These are phyloP conservation scores for Peniophora sp. DNA, from an alignment of 1,284 basidiomycete species.

Conservation along the genomic window DNA sequence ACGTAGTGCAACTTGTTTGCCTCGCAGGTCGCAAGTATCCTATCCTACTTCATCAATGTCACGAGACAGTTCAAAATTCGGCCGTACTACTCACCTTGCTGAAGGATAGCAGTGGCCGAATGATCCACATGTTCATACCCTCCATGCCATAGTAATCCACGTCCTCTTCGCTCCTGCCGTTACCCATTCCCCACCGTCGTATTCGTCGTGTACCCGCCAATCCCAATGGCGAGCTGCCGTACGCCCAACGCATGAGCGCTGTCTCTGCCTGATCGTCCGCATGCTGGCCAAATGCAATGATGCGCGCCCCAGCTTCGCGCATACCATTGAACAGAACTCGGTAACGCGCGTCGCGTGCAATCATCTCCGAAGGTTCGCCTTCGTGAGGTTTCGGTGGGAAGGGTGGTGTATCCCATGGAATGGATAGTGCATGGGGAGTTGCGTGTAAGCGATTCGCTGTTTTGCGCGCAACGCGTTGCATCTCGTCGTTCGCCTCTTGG, in stretches of 20 bases:
- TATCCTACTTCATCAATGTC: conserved; percentile 37
- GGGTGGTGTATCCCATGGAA: conserved; percentile 49
- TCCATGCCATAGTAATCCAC: conserved; percentile 37
- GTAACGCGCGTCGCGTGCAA: conserved; percentile 54
- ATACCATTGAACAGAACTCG: conserved; percentile 44
- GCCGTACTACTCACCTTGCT: conserved; percentile 44
- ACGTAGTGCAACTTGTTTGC: conserved; percentile 51
- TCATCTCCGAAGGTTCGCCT: conserved; percentile 36
- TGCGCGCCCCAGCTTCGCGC: conserved; percentile 24
- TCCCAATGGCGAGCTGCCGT: conserved; percentile 45
- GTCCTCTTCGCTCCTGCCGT: conserved; percentile 18
- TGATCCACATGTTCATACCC: conserved; percentile 60
- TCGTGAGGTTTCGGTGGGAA: conserved; percentile 36
- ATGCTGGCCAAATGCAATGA: conserved; percentile 65
- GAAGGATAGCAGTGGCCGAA: conserved; percentile 60
- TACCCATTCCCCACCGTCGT: conserved; percentile 73
- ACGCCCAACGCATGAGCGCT: conserved; percentile 56
- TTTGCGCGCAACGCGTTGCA: conserved; percentile 41
- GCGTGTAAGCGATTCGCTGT: conserved; percentile 39
- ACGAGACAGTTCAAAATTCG: not conserved
- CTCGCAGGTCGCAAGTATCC: conserved; percentile 68
- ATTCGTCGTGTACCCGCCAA: conserved; percentile 56
- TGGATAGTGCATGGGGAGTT: conserved; percentile 32
- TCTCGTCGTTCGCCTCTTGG: conserved; percentile 43
- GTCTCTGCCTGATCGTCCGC: conserved; percentile 78